These are phyloP conservation scores for Diaporthe citriasiana DNA, from an alignment of 2,329 filamentous ascomycete species.

Conservation along the genomic window DNA sequence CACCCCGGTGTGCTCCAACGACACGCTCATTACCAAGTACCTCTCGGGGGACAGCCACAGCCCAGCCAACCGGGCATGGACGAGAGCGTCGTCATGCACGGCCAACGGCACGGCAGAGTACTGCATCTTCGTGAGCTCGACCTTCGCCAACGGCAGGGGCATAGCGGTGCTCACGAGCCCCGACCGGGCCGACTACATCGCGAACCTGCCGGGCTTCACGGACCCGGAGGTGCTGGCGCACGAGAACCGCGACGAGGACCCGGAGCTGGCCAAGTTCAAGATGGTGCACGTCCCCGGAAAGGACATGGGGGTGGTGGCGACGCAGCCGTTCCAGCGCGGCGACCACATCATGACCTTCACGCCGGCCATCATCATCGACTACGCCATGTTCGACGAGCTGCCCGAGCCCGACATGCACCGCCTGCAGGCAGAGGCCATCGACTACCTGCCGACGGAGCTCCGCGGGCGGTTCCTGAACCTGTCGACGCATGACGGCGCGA, in stretches of 20 bases:
- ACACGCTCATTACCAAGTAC: constrained; percentile 36
- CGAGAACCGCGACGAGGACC: constrained; percentile 49
- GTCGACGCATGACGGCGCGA: constrained; percentile 52
- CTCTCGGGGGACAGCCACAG: constrained; percentile 8
- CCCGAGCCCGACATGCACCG: constrained; percentile 46
- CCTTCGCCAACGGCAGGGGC: constrained; percentile 55
- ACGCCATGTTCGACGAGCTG: constrained; percentile 53
- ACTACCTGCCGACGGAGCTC: constrained; percentile 51
- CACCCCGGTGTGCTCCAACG: constrained; percentile 32
- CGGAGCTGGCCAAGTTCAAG: constrained; percentile 47
- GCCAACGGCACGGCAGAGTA: constrained; percentile 45
- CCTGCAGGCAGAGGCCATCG: constrained; percentile 52
- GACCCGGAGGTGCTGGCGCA: constrained; percentile 45
- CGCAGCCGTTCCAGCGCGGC: constrained; percentile 51
- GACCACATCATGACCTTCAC: constrained; percentile 57
- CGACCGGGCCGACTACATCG: constrained; percentile 50
- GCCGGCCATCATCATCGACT: constrained; percentile 56
- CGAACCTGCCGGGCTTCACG: constrained; percentile 49
- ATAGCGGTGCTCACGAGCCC: constrained; percentile 56
- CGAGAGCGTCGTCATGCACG: constrained; percentile 47
- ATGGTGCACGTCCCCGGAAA: constrained; percentile 56
- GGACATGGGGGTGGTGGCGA: constrained; percentile 56
- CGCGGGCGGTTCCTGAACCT: constrained; percentile 52
- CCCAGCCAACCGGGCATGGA: constrained; percentile 34
- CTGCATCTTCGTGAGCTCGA: constrained; percentile 54